A percentile compares a stretch with the other conserved stretches of the same genome.
These are phyloP conservation scores for Annona squamosa DNA, from an alignment of 164 flowering plant genomes.

Conservation along the genomic window DNA sequence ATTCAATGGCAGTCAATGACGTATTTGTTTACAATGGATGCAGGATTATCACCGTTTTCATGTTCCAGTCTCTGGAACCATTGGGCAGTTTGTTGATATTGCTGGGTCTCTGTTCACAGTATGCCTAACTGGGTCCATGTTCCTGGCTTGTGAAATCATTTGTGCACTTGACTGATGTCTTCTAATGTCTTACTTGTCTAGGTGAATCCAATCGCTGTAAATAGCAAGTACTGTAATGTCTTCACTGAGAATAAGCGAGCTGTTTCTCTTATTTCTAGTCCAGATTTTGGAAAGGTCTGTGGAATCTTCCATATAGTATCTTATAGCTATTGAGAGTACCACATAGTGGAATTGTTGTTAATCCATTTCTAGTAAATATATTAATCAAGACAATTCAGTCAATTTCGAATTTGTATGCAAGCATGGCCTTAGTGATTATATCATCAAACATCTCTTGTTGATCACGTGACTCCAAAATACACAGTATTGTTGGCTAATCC, in stretches of 20 bases:
- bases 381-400: not conserved
- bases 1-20: not conserved
- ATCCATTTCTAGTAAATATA: not conserved
- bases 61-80: slow-evolving; percentile 73
- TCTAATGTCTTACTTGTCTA: slow-evolving; percentile 15
- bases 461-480: not conserved
- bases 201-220: slow-evolving; percentile 98
- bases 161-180: slow-evolving; percentile 5
- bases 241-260: slow-evolving; percentile 95
- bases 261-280: slow-evolving; percentile 67
- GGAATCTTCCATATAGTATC: slow-evolving; percentile 3
- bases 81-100: slow-evolving; percentile 56
- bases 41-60: slow-evolving; percentile 99
- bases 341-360: not conserved
- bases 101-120: slow-evolving; percentile 91
- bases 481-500: not conserved
- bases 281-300: slow-evolving; percentile 84
- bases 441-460: not conserved
- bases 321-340: not conserved
- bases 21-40: slow-evolving; percentile 5
- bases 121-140: slow-evolving; percentile 15
- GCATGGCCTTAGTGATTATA: too few relatives aligned
- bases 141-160: not conserved
- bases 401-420: not conserved
- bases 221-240: slow-evolving; percentile 92